phyloP scores from a whole-genome alignment of 768 basidiomycete genomes.

The Serendipita sp. region DNA sequence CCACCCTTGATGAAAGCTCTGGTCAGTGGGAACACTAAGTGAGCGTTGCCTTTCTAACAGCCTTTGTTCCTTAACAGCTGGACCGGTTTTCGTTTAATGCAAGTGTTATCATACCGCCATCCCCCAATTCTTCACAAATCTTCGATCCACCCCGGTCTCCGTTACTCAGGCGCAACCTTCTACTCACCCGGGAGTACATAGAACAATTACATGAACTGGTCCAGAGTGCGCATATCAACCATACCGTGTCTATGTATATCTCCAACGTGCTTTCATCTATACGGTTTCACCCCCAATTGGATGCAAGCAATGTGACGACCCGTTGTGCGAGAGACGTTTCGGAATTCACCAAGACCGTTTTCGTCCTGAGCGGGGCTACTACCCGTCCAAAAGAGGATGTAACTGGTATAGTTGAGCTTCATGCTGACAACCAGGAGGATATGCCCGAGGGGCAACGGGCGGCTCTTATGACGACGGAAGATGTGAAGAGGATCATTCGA shows the following conservation, averaged over 20 bases:
- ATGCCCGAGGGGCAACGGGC: neutral
- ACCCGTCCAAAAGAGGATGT: conserved; percentile 4
- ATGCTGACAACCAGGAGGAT: conserved; percentile 1
- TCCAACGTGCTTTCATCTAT: conserved; percentile 59
- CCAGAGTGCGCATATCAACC: conserved; percentile 29
- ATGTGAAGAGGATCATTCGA: conserved; percentile 57
- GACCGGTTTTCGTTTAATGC: conserved; percentile 69
- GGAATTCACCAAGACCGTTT: conserved; percentile 23
- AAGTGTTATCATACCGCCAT: conserved; percentile 11
- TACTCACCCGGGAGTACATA: conserved; percentile 1
- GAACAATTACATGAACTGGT: conserved; percentile 11
- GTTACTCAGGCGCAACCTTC: conserved; percentile 5
- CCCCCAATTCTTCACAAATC: neutral
- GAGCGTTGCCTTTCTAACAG: neutral
- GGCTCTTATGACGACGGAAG: conserved; percentile 42
- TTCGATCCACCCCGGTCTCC: neutral
- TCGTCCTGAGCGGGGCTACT: neutral
- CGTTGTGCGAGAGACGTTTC: conserved; percentile 46
- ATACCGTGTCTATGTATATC: conserved; percentile 42
- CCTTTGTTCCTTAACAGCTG: conserved; percentile 27
- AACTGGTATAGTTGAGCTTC: too few species aligned
- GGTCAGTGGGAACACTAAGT: conserved; percentile 26
- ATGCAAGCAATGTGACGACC: conserved; percentile 48
- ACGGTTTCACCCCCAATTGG: conserved; percentile 52
- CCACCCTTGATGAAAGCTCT: conserved; percentile 48